These are phyloP conservation scores for Phytophthora meadii DNA, from an alignment of 352 stramenopile species.

Conservation along the genomic window DNA sequence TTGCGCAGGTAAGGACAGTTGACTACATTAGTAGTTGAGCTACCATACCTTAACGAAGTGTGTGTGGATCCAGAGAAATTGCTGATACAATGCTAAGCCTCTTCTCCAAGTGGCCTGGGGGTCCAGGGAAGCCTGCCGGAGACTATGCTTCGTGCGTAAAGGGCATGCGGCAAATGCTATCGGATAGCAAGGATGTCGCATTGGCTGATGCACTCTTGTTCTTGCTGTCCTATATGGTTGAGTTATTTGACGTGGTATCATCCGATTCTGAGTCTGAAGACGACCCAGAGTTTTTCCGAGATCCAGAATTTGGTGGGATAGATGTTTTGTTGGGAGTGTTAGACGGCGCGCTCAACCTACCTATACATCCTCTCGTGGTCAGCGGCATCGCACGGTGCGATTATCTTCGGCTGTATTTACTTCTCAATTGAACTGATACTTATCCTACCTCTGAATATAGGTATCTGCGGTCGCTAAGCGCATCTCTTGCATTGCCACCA, in stretches of 20 bases:
- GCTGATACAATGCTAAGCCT: conserved; percentile 83
- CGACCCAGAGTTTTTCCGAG: conserved; percentile 31
- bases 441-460: conserved; percentile 41
- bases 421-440: no score
- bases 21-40: background rate
- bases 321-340: conserved; percentile 64
- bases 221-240: conserved; percentile 77
- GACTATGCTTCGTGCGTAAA: conserved; percentile 68
- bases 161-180: conserved; percentile 61
- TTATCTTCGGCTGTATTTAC: no score
- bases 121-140: conserved; percentile 35
- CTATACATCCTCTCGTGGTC: conserved; percentile 67
- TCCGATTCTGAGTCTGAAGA: conserved; percentile 70
- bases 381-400: conserved; percentile 60
- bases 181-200: conserved; percentile 55
- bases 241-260: conserved; percentile 86
- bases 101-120: conserved; percentile 81
- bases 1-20: conserved; percentile 57
- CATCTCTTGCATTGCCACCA: conserved; percentile 59
- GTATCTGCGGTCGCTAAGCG: conserved; percentile 67
- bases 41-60: conserved; percentile 9
- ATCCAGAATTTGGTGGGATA: conserved; percentile 49
- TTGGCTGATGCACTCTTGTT: conserved; percentile 74
- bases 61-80: conserved; percentile 60
- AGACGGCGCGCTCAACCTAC: conserved; percentile 49